These are phyloP conservation scores for Lophium mytilinum DNA, from an alignment of 495 filamentous ascomycete species.

Conservation along the genomic window DNA sequence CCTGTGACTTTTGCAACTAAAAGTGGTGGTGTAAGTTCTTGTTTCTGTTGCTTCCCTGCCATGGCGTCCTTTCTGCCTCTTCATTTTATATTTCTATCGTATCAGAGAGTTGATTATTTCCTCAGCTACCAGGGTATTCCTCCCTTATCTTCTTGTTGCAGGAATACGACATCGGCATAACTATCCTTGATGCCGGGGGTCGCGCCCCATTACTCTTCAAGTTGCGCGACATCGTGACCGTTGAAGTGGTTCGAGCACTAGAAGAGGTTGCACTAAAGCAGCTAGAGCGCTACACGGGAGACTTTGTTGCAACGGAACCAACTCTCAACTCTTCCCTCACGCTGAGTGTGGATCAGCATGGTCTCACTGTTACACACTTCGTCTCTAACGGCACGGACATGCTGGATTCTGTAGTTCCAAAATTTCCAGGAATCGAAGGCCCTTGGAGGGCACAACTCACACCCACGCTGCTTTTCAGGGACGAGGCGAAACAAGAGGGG, in stretches of 20 bases:
- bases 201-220: constrained; percentile 6
- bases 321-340: constrained; percentile 27
- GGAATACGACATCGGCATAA: constrained; percentile 32
- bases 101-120: no score
- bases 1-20: constrained; percentile 32
- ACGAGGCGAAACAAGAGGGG: constrained; percentile 24
- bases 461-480: constrained; percentile 27
- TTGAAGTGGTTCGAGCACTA: constrained; percentile 23
- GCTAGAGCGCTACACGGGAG: constrained; percentile 22
- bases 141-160: constrained; percentile 27
- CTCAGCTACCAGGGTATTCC: constrained; percentile 21
- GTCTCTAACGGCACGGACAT: constrained; percentile 29
- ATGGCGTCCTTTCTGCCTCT: no score
- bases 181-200: constrained; percentile 26
- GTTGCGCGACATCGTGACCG: constrained; percentile 22
- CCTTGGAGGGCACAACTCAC: constrained; percentile 20
- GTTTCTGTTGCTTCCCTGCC: no score
- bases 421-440: neutral
- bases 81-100: no score
- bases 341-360: constrained; percentile 20
- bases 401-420: neutral
- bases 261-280: constrained; percentile 22
- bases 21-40: constrained; percentile 14
- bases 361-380: constrained; percentile 23
- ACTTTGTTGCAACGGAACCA: constrained; percentile 9